phyloP scores from a whole-genome alignment of 352 stramenopile species.

The Globisporangium viniferum region DNA sequence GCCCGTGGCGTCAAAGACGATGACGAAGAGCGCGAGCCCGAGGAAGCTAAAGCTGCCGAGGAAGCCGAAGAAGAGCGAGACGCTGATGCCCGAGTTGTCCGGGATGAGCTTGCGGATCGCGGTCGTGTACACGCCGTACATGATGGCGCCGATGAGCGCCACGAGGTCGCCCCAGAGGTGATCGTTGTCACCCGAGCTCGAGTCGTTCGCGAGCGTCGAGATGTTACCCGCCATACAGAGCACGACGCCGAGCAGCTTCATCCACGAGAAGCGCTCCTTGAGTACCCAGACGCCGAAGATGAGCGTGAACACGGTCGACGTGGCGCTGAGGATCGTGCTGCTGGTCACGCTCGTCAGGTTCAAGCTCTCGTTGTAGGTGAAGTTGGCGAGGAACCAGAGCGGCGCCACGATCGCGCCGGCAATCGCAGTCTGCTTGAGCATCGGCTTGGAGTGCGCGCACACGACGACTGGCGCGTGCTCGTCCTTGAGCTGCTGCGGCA shows the following conservation, averaged over 20 bases:
- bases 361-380: constrained; percentile 91
- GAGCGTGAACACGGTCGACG: constrained; percentile 93
- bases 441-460: constrained; percentile 9
- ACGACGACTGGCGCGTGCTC: constrained; percentile 12
- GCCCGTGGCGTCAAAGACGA: constrained; percentile 53
- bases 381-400: constrained; percentile 95
- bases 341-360: constrained; percentile 92
- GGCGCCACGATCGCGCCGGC: constrained; percentile 78
- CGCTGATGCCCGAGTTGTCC: constrained; percentile 86
- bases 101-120: constrained; percentile 70
- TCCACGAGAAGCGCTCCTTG: constrained; percentile 76
- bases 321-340: constrained; percentile 93
- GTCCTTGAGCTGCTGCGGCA: constrained; percentile 32
- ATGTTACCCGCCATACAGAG: constrained; percentile 88
- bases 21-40: constrained; percentile 62
- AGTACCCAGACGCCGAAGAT: constrained; percentile 77
- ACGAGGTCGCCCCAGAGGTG: constrained; percentile 60
- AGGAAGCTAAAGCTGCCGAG: constrained; percentile 91
- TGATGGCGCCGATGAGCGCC: constrained; percentile 75
- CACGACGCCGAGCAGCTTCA: constrained; percentile 82
- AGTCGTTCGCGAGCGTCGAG: constrained; percentile 81
- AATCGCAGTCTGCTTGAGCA: constrained; percentile 24
- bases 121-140: constrained; percentile 95
- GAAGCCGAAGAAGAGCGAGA: constrained; percentile 94
- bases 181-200: constrained; percentile 21